These are phyloP conservation scores for Backusella circina DNA, from an alignment of 192 early-diverging fungal genomes.

Conservation along the genomic window DNA sequence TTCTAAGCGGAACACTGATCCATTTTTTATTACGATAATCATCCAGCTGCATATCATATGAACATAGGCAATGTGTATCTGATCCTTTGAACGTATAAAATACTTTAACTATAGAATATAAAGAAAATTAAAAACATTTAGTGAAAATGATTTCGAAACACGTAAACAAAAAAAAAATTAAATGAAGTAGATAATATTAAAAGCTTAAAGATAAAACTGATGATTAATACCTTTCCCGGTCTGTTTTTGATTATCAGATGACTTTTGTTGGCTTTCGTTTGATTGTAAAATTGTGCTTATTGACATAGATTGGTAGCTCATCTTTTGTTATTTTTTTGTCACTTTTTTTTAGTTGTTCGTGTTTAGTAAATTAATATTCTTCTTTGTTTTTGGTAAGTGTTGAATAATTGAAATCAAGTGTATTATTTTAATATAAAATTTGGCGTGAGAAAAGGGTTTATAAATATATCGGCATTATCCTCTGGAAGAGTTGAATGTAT, in stretches of 20 bases:
- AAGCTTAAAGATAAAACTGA: not conserved
- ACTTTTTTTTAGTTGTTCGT: not conserved
- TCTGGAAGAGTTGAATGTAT: not conserved
- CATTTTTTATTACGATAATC: slow-evolving; percentile 3
- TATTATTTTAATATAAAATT: not conserved
- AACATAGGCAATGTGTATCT: slow-evolving; percentile 18
- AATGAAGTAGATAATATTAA: not conserved
- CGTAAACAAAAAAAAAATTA: slow-evolving; percentile 1
- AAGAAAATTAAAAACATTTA: not conserved
- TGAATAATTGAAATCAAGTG: not conserved
- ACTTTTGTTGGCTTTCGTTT: not conserved
- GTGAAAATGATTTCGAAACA: not conserved
- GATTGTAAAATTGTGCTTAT: slow-evolving; percentile 15
- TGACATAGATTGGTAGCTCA: slow-evolving; percentile 15
- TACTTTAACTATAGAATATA: slow-evolving; percentile 12
- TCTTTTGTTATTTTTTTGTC: not conserved
- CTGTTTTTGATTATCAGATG: not conserved
- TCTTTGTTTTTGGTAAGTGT: not conserved
- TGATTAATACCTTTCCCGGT: slow-evolving; percentile 14
- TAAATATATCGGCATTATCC: not conserved
- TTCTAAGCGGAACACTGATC: slow-evolving; percentile 14
- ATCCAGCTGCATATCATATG: slow-evolving; percentile 7
- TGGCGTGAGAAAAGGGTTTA: not conserved
- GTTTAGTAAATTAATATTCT: not conserved
- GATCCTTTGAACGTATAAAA: slow-evolving; percentile 17